These are phyloP conservation scores for Dalbergia cochinchinensis DNA, from an alignment of 306 rosid genomes.

Conservation along the genomic window DNA sequence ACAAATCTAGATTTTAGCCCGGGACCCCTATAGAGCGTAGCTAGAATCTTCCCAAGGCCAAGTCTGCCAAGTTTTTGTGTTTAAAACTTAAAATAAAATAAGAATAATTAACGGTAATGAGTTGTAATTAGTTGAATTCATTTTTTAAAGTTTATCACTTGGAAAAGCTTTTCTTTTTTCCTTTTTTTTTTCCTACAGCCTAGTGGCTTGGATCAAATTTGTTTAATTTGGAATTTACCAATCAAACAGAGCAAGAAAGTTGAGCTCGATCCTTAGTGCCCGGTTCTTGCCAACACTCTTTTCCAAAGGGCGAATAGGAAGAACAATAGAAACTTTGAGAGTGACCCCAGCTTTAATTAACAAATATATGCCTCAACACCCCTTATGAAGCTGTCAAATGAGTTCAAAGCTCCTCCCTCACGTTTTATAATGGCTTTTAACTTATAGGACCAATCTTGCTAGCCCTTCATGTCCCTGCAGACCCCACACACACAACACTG, in stretches of 20 bases:
- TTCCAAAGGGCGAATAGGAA: neutral
- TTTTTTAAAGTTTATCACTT: neutral
- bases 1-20: neutral
- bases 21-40: neutral
- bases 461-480: slow-evolving; percentile 11
- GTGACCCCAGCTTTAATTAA: slow-evolving; percentile 25
- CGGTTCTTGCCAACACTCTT: neutral
- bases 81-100: too few species aligned
- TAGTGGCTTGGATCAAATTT: neutral
- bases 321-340: neutral
- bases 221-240: neutral
- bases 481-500: slow-evolving; percentile 25
- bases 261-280: neutral
- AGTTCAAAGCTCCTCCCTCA: neutral
- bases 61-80: neutral
- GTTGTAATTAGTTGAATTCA: neutral
- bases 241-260: neutral
- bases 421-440: neutral
- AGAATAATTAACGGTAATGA: neutral
- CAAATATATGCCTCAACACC: neutral
- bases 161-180: neutral
- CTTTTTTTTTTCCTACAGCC: neutral
- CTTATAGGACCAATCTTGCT: slow-evolving; percentile 34
- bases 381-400: neutral
- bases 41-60: neutral